A percentile compares a stretch with the other conserved stretches of the same genome.
These are phyloP conservation scores for Carpinus viminea DNA, from an alignment of 306 rosid species.

Conservation along the genomic window DNA sequence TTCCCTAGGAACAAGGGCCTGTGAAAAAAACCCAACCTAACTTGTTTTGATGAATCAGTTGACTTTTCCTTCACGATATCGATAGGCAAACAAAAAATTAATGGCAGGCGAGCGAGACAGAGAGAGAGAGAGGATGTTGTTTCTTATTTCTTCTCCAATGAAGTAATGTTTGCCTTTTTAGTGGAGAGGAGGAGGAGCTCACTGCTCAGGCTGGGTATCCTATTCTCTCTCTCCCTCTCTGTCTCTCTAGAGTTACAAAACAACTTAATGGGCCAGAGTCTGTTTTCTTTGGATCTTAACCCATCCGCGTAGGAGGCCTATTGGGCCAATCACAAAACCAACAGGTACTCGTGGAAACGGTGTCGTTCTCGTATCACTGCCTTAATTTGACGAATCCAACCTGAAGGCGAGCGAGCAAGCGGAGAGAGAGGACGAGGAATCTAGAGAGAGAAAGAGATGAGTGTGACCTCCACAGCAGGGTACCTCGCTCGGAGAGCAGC, in stretches of 20 bases:
- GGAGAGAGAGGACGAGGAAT: background rate
- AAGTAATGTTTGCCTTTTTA: no score
- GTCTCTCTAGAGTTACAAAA: no score
- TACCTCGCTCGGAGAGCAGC: conserved; percentile 86
- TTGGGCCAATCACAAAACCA: background rate
- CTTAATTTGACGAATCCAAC: background rate
- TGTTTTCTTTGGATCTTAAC: no score
- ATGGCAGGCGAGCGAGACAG: background rate
- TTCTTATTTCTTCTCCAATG: no score
- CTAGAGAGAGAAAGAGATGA: conserved; percentile 35
- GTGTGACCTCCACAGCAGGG: conserved; percentile 52
- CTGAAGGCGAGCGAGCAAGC: background rate
- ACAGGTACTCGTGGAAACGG: background rate
- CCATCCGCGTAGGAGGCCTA: background rate
- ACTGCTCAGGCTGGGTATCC: no score
- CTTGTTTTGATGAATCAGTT: conserved; percentile 61
- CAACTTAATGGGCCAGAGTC: no score
- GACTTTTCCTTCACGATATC: conserved; percentile 51
- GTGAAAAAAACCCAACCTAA: conserved; percentile 53
- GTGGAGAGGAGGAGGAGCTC: no score
- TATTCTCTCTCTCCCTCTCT: no score
- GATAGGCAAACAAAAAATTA: conserved; percentile 32
- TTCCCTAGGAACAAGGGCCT: conserved; percentile 55
- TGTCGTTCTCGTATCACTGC: background rate
- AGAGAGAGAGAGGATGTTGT: no score